A percentile compares a stretch with the other conserved stretches of the same genome.
Conservation (phyloP, 2,329 filamentous ascomycete genomes). For the Knufia fluminis region DNA sequence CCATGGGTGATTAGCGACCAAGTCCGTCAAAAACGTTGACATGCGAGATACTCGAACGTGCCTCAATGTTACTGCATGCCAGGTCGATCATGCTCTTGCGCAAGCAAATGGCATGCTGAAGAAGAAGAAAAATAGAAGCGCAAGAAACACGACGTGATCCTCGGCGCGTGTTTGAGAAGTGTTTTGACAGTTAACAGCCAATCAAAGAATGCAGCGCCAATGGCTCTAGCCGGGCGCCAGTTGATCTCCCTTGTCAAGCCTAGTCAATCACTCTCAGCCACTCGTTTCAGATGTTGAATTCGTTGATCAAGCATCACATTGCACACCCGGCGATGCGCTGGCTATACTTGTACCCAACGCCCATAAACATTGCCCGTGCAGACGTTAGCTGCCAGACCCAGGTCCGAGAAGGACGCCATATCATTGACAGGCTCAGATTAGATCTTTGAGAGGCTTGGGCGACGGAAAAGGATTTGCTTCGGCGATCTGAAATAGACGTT, state of each 20-base stretch:
- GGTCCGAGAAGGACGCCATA: background rate
- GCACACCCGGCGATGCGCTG: conserved; percentile 10
- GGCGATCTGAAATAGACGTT: background rate
- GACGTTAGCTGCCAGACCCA: background rate
- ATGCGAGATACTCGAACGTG: background rate
- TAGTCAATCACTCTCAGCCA: conserved; percentile 18
- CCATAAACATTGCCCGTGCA: background rate
- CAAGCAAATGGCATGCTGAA: conserved; percentile 6
- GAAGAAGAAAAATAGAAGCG: background rate
- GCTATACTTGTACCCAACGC: background rate
- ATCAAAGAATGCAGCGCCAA: conserved; percentile 7
- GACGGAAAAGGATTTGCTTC: background rate
- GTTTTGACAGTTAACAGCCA: conserved; percentile 17
- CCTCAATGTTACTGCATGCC: background rate
- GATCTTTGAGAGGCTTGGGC: background rate
- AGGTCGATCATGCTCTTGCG: background rate
- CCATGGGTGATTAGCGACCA: background rate
- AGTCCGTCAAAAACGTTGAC: background rate
- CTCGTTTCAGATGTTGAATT: conserved; percentile 19
- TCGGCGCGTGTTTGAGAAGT: conserved; percentile 22
- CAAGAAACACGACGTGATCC: background rate
- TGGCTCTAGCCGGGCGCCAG: conserved; percentile 6
- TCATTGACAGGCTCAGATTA: conserved; percentile 8
- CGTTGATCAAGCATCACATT: conserved; percentile 9
- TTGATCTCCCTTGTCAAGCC: conserved; percentile 2